Evolutionary conservation across 106 monocot genomes (phyloP).

Genomic region (Acorus gramineus): DNA sequence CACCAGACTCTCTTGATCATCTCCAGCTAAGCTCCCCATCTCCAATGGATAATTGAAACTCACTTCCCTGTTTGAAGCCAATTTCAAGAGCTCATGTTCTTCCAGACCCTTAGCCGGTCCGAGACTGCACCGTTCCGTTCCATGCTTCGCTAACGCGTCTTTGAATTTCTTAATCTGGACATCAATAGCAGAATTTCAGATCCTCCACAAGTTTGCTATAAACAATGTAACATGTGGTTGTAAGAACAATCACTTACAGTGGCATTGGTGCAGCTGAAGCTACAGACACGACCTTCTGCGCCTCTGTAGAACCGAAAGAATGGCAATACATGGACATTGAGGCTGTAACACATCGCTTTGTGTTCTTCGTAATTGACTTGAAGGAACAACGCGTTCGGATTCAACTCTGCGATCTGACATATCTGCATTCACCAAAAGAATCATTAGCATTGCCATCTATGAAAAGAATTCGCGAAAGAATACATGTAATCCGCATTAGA

Average conservation of each 20-base stretch:
- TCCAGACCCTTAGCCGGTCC: constrained; percentile 36
- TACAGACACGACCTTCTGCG: constrained; percentile 35
- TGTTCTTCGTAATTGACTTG: too few relatives aligned
- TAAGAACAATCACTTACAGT: constrained; percentile 21
- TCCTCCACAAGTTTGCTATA: too few relatives aligned
- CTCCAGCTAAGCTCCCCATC: too few relatives aligned
- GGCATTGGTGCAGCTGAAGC: constrained; percentile 61
- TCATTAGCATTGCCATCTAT: too few relatives aligned
- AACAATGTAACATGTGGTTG: too few relatives aligned
- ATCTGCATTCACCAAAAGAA: too few relatives aligned
- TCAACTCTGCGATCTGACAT: too few relatives aligned
- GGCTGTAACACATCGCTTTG: background rate
- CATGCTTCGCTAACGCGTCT: constrained; percentile 50
- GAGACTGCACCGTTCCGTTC: constrained; percentile 10
- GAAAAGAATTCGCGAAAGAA: too few relatives aligned
- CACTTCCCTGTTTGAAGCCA: constrained; percentile 19
- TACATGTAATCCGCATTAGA: too few relatives aligned
- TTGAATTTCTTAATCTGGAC: constrained; percentile 49
- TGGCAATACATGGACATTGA: constrained; percentile 40
- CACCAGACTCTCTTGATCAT: too few relatives aligned
- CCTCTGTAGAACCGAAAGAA: constrained; percentile 53
- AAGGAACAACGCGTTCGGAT: too few relatives aligned
- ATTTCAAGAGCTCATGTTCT: constrained; percentile 34
- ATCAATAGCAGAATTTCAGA: too few relatives aligned
- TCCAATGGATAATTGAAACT: constrained; percentile 1